These are phyloP conservation scores for Penicillium sp. DNA, from an alignment of 2,329 filamentous ascomycete genomes.

Conservation along the genomic window DNA sequence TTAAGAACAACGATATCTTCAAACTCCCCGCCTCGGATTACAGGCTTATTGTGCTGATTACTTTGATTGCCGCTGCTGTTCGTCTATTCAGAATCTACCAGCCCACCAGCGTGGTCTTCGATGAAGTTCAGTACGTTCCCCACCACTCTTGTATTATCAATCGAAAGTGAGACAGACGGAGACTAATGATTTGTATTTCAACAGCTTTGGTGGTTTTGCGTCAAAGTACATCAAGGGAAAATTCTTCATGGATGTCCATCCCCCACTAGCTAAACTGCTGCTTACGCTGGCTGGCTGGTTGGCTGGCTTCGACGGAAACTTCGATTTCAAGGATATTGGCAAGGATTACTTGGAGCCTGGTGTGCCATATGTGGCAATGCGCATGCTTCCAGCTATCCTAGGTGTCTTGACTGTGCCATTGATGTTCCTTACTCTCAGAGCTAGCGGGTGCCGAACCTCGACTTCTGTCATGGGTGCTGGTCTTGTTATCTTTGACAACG, in stretches of 20 bases:
- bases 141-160: neutral
- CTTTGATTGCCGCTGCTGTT: conserved; percentile 72
- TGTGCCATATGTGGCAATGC: conserved; percentile 97
- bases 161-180: conserved; percentile 2
- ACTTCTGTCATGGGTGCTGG: conserved; percentile 80
- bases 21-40: conserved; percentile 81
- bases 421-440: conserved; percentile 94
- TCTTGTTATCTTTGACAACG: conserved; percentile 94
- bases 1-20: conserved; percentile 89
- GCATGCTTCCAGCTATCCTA: conserved; percentile 83
- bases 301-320: conserved; percentile 90
- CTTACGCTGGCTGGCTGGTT: conserved; percentile 93
- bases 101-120: conserved; percentile 93
- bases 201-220: conserved; percentile 93
- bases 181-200: conserved; percentile 6
- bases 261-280: conserved; percentile 91
- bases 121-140: conserved; percentile 89
- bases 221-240: conserved; percentile 98
- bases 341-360: conserved; percentile 95
- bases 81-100: conserved; percentile 95
- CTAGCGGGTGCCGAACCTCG: conserved; percentile 80
- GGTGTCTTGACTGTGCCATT: conserved; percentile 85
- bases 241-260: conserved; percentile 99
- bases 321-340: conserved; percentile 99
- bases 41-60: conserved; percentile 69